Percentiles rank a stretch among this genome's conserved stretches.
Evolutionary conservation across 2,329 filamentous ascomycete species (phyloP).

Genomic region (Penicillium sp.): DNA sequence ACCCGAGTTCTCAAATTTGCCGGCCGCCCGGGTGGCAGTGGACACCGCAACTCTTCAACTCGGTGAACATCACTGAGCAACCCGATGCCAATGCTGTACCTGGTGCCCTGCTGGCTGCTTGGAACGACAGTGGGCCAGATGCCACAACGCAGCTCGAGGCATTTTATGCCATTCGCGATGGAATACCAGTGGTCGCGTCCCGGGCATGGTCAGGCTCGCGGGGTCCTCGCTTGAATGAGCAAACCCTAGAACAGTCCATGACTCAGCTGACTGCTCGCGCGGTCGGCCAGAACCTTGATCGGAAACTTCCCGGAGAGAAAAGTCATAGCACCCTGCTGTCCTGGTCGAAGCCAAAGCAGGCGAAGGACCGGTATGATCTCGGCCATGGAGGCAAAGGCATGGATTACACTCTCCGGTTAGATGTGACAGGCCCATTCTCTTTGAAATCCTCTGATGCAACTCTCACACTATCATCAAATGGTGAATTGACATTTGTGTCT

Average conservation of each 20-base stretch:
- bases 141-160: slow-evolving; percentile 55
- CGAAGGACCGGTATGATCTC: slow-evolving; percentile 25
- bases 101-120: slow-evolving; percentile 54
- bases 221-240: slow-evolving; percentile 41
- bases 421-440: slow-evolving; percentile 48
- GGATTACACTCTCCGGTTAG: slow-evolving; percentile 57
- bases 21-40: slow-evolving; percentile 47
- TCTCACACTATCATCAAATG: slow-evolving; percentile 39
- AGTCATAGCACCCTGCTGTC: slow-evolving; percentile 31
- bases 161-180: slow-evolving; percentile 55
- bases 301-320: background rate
- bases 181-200: slow-evolving; percentile 54
- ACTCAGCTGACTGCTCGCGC: slow-evolving; percentile 44
- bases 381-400: slow-evolving; percentile 56
- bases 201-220: slow-evolving; percentile 58
- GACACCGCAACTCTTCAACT: slow-evolving; percentile 55
- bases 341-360: slow-evolving; percentile 37
- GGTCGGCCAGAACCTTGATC: slow-evolving; percentile 55
- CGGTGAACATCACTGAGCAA: slow-evolving; percentile 52
- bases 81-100: slow-evolving; percentile 45
- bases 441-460: slow-evolving; percentile 48
- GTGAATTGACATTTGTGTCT: slow-evolving; percentile 45
- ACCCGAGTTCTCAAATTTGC: slow-evolving; percentile 54
- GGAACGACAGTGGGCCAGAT: slow-evolving; percentile 60
- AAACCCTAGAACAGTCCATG: slow-evolving; percentile 43